A percentile compares a stretch with the other conserved stretches of the same genome.
Conservation (phyloP, 768 basidiomycete species). For the Gloeostereum incarnatum region DNA sequence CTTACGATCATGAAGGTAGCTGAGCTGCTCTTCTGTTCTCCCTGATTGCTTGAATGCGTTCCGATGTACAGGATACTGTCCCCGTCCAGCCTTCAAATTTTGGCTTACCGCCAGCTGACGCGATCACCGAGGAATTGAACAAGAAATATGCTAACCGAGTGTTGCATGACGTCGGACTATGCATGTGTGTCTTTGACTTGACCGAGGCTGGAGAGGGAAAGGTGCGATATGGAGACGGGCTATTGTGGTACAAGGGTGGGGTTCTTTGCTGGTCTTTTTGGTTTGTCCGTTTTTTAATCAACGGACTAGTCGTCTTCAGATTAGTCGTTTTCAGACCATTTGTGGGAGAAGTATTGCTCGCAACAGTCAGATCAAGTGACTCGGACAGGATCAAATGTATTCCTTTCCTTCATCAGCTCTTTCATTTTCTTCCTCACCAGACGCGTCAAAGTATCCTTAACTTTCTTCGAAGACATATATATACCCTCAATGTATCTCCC, state of each 20-base stretch:
- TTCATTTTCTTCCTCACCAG: background rate
- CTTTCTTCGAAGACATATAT: slow-evolving; percentile 93
- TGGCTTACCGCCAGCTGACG: slow-evolving; percentile 64
- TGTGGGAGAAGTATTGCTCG: slow-evolving; percentile 80
- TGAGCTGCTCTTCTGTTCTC: too few species aligned
- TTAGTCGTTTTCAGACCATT: slow-evolving; percentile 91
- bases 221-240: slow-evolving; percentile 90
- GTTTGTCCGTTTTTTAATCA: slow-evolving; percentile 4
- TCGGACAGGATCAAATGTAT: slow-evolving; percentile 76
- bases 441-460: slow-evolving; percentile 55
- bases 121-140: slow-evolving; percentile 81
- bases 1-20: background rate
- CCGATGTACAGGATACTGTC: slow-evolving; percentile 93
- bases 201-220: slow-evolving; percentile 84
- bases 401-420: slow-evolving; percentile 16
- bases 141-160: slow-evolving; percentile 93
- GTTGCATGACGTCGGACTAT: slow-evolving; percentile 85
- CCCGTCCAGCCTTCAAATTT: slow-evolving; percentile 87
- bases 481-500: slow-evolving; percentile 76
- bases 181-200: slow-evolving; percentile 85
- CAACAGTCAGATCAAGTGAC: slow-evolving; percentile 82
- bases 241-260: slow-evolving; percentile 88
- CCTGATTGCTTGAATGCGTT: too few species aligned
- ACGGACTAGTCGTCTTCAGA: slow-evolving; percentile 66
- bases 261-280: slow-evolving; percentile 1